A percentile compares a stretch with the other conserved stretches of the same genome.
phyloP scores from a whole-genome alignment of 2,329 filamentous ascomycete genomes.

The Fusarium miscanthi region DNA sequence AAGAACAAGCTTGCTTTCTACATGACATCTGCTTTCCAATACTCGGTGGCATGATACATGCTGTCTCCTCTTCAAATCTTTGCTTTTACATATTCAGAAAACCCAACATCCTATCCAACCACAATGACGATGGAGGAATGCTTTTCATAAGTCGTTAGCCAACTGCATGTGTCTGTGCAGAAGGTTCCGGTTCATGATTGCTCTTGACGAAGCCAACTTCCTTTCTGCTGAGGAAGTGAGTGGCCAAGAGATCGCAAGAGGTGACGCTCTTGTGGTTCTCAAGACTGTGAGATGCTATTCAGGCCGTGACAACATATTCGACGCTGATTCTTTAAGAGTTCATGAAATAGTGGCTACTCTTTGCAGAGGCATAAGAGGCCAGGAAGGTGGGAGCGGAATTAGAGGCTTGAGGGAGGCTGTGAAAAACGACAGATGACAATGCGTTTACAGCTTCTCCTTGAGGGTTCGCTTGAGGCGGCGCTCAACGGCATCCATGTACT shows the following conservation, averaged over 20 bases:
- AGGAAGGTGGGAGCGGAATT: conserved; percentile 23
- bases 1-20: conserved; percentile 42
- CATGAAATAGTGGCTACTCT: conserved; percentile 29
- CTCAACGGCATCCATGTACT: conserved; percentile 95
- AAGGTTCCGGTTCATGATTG: conserved; percentile 29
- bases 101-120: conserved; percentile 31
- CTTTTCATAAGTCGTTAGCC: conserved; percentile 38
- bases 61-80: conserved; percentile 30
- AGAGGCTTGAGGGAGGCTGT: conserved; percentile 3
- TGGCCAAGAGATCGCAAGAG: conserved; percentile 8
- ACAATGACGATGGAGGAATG: conserved; percentile 34
- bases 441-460: conserved; percentile 76
- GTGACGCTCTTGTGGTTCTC: conserved; percentile 7
- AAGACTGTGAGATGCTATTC: conserved; percentile 25
- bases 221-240: conserved; percentile 9
- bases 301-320: conserved; percentile 26
- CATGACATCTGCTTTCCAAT: conserved; percentile 35
- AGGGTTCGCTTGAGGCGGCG: conserved; percentile 83
- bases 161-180: conserved; percentile 29
- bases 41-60: conserved; percentile 22
- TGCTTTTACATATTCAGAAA: conserved; percentile 38
- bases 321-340: conserved; percentile 18
- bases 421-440: conserved; percentile 8
- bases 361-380: conserved; percentile 23
- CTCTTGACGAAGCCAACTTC: conserved; percentile 30